Conservation (phyloP, 805 yeast genomes). For the Candida easanensis region DNA sequence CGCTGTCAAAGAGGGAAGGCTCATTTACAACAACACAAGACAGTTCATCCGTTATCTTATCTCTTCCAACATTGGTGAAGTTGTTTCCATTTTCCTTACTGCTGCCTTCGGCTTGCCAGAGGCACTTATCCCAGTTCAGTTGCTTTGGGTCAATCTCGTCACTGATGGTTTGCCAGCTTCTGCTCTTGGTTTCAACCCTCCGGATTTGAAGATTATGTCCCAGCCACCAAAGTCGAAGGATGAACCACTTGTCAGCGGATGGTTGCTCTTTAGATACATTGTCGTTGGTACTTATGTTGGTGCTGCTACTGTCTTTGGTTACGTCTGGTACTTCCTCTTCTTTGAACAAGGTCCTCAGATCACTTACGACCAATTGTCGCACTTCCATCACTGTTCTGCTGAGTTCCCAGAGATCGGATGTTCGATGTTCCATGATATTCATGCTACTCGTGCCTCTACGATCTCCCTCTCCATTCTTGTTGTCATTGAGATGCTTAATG, state of each 20-base stretch:
- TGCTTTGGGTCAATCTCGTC: slow-evolving; percentile 54
- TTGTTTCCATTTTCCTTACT: slow-evolving; percentile 52
- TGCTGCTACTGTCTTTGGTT: slow-evolving; percentile 39
- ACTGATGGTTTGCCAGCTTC: slow-evolving; percentile 61
- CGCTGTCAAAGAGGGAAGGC: slow-evolving; percentile 55
- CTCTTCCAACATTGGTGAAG: slow-evolving; percentile 56
- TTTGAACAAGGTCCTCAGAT: slow-evolving; percentile 36
- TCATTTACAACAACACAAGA: slow-evolving; percentile 41
- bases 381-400: slow-evolving; percentile 34
- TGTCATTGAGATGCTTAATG: slow-evolving; percentile 40
- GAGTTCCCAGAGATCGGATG: slow-evolving; percentile 34
- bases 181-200: slow-evolving; percentile 50
- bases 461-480: slow-evolving; percentile 39
- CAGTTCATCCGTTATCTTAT: slow-evolving; percentile 42
- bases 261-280: slow-evolving; percentile 38
- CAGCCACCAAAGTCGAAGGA: slow-evolving; percentile 36
- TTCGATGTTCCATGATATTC: slow-evolving; percentile 29
- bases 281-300: slow-evolving; percentile 40
- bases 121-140: slow-evolving; percentile 54
- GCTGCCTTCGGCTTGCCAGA: slow-evolving; percentile 53
- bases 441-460: slow-evolving; percentile 33
- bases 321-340: slow-evolving; percentile 37
- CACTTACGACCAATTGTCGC: slow-evolving; percentile 31
- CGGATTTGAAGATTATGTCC: slow-evolving; percentile 36
- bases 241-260: slow-evolving; percentile 36